Conservation (phyloP, 2,329 filamentous ascomycete genomes). For the Ceratocystis alfenasii region DNA sequence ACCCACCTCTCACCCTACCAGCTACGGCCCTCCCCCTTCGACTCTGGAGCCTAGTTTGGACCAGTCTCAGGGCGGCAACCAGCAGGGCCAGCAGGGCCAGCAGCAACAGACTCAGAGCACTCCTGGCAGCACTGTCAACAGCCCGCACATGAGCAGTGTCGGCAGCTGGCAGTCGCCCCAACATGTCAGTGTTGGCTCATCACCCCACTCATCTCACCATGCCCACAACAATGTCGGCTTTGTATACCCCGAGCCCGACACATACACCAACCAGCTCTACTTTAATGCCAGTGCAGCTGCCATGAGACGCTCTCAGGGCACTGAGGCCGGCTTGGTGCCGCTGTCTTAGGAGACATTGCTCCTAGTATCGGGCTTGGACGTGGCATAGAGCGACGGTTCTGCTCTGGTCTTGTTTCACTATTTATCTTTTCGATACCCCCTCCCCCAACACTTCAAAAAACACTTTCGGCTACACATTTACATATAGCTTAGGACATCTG, state of each 20-base stretch:
- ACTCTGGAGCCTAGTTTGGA: constrained; percentile 78
- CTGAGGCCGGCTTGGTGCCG: constrained; percentile 45
- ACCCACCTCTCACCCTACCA: constrained; percentile 74
- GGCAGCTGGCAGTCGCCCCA: constrained; percentile 72
- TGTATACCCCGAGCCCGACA: constrained; percentile 74
- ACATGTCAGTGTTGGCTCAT: constrained; percentile 16
- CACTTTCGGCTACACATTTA: neutral
- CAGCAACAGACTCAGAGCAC: constrained; percentile 54
- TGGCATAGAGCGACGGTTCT: neutral
- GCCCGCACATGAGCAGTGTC: constrained; percentile 70
- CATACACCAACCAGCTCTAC: constrained; percentile 59
- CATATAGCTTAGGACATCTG: neutral
- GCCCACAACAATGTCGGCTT: constrained; percentile 43
- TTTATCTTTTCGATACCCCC: neutral
- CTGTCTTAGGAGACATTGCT: constrained; percentile 23
- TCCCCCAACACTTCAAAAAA: neutral
- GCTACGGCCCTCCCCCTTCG: constrained; percentile 63
- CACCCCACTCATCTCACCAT: constrained; percentile 40
- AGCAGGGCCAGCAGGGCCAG: constrained; percentile 29
- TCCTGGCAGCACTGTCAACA: constrained; percentile 59
- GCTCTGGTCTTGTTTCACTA: neutral
- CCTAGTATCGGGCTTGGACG: neutral
- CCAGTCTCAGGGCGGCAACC: constrained; percentile 32
- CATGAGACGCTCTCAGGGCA: constrained; percentile 35
- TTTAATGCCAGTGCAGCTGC: constrained; percentile 39